These are phyloP conservation scores for Spiraea crenata DNA, from an alignment of 331 rosid species.

Conservation along the genomic window DNA sequence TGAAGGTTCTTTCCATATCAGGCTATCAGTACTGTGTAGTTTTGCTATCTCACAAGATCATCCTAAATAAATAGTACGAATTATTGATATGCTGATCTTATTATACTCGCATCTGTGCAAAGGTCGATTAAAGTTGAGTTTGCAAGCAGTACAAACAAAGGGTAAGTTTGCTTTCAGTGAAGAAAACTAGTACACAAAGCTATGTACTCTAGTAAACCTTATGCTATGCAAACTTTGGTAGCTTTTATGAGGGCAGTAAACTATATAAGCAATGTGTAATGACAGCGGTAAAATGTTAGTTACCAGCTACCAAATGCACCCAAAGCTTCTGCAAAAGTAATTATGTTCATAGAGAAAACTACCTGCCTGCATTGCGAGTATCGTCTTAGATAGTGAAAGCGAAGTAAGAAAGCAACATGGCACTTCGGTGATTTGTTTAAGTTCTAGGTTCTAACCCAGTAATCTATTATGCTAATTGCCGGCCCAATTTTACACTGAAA, in stretches of 20 bases:
- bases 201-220: too few relatives aligned
- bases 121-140: background rate
- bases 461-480: background rate
- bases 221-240: too few relatives aligned
- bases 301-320: too few relatives aligned
- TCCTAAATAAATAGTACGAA: background rate
- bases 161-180: background rate
- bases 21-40: background rate
- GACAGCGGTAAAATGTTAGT: too few relatives aligned
- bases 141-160: background rate
- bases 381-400: background rate
- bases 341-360: too few relatives aligned
- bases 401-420: background rate
- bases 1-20: background rate
- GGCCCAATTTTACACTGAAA: background rate
- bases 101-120: background rate
- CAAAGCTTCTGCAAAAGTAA: too few relatives aligned
- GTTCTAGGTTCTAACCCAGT: background rate
- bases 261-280: background rate
- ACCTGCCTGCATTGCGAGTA: background rate
- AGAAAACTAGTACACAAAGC: background rate
- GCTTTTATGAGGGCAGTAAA: background rate
- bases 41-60: background rate
- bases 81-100: background rate
- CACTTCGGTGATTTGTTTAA: background rate